Evolutionary conservation across 2,329 filamentous ascomycete genomes (phyloP).

Genomic region (Cladosporium sphaerospermum): DNA sequence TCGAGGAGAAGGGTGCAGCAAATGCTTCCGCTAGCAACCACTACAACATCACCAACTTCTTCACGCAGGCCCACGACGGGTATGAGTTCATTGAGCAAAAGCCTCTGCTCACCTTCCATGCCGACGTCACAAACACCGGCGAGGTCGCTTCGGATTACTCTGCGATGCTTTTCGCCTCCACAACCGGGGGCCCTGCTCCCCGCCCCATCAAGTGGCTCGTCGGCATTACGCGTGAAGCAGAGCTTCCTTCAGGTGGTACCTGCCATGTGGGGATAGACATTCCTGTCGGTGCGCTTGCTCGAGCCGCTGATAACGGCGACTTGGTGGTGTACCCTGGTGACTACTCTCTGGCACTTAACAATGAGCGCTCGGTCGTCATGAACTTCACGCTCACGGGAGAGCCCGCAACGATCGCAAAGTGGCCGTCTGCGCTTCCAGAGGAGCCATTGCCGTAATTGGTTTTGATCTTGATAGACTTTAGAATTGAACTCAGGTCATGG

Average conservation of each 20-base stretch:
- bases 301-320: conserved; percentile 34
- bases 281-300: conserved; percentile 33
- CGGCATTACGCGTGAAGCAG: conserved; percentile 16
- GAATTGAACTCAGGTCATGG: too few species aligned
- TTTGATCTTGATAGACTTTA: too few species aligned
- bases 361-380: conserved; percentile 31
- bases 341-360: conserved; percentile 37
- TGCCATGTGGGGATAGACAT: conserved; percentile 31
- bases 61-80: conserved; percentile 25
- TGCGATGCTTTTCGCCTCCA: conserved; percentile 36
- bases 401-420: conserved; percentile 36
- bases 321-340: conserved; percentile 37
- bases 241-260: conserved; percentile 12
- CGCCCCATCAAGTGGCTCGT: conserved; percentile 40
- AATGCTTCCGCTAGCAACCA: conserved; percentile 11
- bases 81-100: conserved; percentile 26
- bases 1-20: conserved; percentile 21
- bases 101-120: conserved; percentile 34
- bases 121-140: conserved; percentile 34
- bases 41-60: conserved; percentile 32
- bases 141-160: conserved; percentile 35
- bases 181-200: conserved; percentile 34
- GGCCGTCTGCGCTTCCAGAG: conserved; percentile 17
- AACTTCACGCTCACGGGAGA: conserved; percentile 33
- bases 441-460: too few species aligned